Evolutionary conservation across 345 rosid species (phyloP).

Genomic region (Camelina laxa): DNA sequence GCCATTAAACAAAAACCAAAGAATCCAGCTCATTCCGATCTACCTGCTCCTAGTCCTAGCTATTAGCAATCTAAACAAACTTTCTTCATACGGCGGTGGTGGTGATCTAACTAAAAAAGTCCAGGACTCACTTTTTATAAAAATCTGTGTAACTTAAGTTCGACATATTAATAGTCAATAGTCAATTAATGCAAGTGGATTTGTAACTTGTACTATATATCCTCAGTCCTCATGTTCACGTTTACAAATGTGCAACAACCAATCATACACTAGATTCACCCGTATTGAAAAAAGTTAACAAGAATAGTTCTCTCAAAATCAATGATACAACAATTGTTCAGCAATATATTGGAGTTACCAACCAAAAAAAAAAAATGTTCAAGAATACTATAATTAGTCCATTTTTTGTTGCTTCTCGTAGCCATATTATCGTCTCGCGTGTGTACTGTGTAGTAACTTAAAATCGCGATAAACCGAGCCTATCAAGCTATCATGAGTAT

Average conservation of each 20-base stretch:
- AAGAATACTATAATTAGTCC: no score
- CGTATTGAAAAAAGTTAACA: slow-evolving; percentile 18
- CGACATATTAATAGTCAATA: neutral
- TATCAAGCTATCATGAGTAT: neutral
- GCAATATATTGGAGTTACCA: neutral
- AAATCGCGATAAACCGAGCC: neutral
- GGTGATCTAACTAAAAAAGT: neutral
- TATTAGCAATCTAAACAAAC: neutral
- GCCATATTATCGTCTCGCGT: neutral
- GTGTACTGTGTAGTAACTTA: neutral
- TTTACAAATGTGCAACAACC: slow-evolving; percentile 14
- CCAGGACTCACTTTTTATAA: neutral
- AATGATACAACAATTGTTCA: no score
- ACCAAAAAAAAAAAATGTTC: neutral
- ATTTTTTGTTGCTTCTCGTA: no score
- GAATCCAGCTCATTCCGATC: slow-evolving; percentile 19
- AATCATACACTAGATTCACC: slow-evolving; percentile 12
- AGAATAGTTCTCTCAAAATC: neutral
- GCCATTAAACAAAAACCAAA: neutral
- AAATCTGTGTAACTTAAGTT: neutral
- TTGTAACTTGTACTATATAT: no score
- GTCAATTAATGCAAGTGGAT: slow-evolving; percentile 12
- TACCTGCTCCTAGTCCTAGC: slow-evolving; percentile 16
- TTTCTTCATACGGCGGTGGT: no score
- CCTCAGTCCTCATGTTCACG: no score